Percentiles rank a stretch among this genome's conserved stretches.
These are phyloP conservation scores for Phytophthora podocarpi DNA, from an alignment of 352 stramenopile species.

Conservation along the genomic window DNA sequence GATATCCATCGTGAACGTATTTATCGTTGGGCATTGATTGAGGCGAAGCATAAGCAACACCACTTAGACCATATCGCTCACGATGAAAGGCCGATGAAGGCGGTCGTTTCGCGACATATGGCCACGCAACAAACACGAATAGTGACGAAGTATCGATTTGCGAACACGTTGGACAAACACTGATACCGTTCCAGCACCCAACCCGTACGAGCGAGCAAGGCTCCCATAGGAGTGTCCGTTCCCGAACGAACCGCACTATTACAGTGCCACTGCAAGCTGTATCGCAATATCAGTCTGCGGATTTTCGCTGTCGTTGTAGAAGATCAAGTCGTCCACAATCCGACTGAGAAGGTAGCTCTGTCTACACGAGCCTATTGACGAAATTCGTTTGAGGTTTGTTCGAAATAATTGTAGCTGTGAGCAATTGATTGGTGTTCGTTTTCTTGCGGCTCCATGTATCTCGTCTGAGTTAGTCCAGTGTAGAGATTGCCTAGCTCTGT, in stretches of 20 bases:
- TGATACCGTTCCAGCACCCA: not conserved
- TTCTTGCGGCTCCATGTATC: not conserved
- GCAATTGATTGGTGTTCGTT: not conserved
- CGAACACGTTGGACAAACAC: not conserved
- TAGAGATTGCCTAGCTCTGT: not conserved
- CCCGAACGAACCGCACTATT: conserved; percentile 1
- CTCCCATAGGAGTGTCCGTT: not conserved
- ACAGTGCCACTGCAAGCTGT: not conserved
- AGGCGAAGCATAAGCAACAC: no score
- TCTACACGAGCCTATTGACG: not conserved
- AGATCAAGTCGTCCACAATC: not conserved
- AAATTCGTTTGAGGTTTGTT: not conserved
- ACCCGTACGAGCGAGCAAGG: not conserved
- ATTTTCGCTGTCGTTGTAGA: not conserved
- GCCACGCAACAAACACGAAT: not conserved
- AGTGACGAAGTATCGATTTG: not conserved
- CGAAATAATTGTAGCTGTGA: not conserved
- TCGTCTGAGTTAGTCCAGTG: not conserved
- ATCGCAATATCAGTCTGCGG: not conserved
- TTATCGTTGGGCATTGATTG: no score
- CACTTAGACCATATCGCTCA: not conserved
- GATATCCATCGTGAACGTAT: no score
- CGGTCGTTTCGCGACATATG: not conserved
- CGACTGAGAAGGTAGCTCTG: not conserved
- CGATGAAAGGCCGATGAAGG: conserved; percentile 1